Percentiles rank a stretch among this genome's conserved stretches.
phyloP scores from a whole-genome alignment of 148 eudicot genomes.

The Rheum nobile region DNA sequence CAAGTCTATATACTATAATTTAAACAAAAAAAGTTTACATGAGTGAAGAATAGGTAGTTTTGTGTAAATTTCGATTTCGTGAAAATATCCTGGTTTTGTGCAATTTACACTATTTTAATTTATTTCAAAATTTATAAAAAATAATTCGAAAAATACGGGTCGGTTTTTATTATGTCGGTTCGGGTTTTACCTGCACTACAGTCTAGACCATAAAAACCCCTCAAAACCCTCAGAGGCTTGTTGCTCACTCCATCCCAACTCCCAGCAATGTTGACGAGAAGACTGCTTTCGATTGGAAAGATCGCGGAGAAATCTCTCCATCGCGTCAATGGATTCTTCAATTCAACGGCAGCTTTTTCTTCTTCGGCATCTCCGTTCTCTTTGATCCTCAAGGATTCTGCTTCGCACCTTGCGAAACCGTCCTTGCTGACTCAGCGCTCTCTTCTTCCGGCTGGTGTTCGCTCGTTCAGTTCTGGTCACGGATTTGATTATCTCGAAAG shows the following conservation, averaged over 20 bases:
- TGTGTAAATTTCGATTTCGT: too few relatives aligned
- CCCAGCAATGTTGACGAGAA: neutral
- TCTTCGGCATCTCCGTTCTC: neutral
- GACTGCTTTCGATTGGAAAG: neutral
- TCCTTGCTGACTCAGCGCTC: neutral
- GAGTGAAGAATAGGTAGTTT: too few relatives aligned
- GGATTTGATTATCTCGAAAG: neutral
- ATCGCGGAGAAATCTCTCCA: neutral
- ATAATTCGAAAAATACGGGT: neutral
- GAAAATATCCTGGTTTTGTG: too few relatives aligned
- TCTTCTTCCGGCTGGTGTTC: neutral
- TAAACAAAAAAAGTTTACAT: too few relatives aligned
- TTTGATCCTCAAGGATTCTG: constrained; percentile 1
- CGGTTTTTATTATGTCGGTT: neutral
- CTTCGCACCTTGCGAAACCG: neutral
- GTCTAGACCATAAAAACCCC: neutral
- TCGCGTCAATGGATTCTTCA: neutral
- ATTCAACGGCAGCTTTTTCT: neutral
- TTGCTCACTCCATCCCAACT: neutral
- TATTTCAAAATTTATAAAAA: too few relatives aligned
- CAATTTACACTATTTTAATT: too few relatives aligned
- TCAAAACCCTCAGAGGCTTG: constrained; percentile 4
- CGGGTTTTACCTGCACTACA: neutral
- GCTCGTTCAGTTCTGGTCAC: neutral
- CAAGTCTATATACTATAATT: too few relatives aligned